These are phyloP conservation scores for Cyathus striatus DNA, from an alignment of 768 basidiomycete species.

Conservation along the genomic window DNA sequence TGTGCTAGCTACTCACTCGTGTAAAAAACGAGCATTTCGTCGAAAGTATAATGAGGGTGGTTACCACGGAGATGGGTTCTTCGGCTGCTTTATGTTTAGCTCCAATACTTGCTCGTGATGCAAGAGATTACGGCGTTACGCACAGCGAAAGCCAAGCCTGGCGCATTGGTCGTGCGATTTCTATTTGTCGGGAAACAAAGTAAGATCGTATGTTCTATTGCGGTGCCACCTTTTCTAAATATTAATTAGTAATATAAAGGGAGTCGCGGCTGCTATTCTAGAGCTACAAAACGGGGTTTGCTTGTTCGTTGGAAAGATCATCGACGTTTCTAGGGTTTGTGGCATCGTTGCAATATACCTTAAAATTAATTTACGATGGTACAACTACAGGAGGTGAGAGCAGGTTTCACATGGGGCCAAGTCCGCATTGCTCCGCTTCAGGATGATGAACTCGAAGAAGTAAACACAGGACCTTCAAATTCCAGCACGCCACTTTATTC, in stretches of 20 bases:
- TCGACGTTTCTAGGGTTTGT: slow-evolving; percentile 35
- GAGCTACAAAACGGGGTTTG: slow-evolving; percentile 23
- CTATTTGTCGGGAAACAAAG: slow-evolving; percentile 42
- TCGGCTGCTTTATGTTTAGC: slow-evolving; percentile 37
- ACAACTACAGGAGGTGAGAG: slow-evolving; percentile 23
- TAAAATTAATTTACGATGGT: not conserved
- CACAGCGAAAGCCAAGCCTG: slow-evolving; percentile 57
- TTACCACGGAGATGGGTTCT: slow-evolving; percentile 50
- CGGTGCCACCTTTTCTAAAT: not conserved
- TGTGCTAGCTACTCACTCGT: slow-evolving; percentile 31
- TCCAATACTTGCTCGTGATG: slow-evolving; percentile 30
- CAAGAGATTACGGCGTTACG: slow-evolving; percentile 35
- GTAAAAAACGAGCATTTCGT: slow-evolving; percentile 37
- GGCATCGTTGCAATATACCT: not conserved
- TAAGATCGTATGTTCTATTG: slow-evolving; percentile 1
- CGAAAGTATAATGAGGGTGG: slow-evolving; percentile 39
- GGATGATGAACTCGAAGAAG: slow-evolving; percentile 23
- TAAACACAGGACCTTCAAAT: slow-evolving; percentile 1
- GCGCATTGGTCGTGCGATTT: slow-evolving; percentile 57
- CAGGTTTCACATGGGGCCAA: slow-evolving; percentile 31
- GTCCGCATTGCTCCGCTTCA: slow-evolving; percentile 21
- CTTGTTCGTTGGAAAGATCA: slow-evolving; percentile 58
- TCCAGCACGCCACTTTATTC: not conserved
- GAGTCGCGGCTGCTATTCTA: slow-evolving; percentile 19
- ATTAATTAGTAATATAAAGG: slow-evolving; percentile 18